phyloP scores from a whole-genome alignment of 208 protist genomes.

The Acanthamoeba healyi region DNA sequence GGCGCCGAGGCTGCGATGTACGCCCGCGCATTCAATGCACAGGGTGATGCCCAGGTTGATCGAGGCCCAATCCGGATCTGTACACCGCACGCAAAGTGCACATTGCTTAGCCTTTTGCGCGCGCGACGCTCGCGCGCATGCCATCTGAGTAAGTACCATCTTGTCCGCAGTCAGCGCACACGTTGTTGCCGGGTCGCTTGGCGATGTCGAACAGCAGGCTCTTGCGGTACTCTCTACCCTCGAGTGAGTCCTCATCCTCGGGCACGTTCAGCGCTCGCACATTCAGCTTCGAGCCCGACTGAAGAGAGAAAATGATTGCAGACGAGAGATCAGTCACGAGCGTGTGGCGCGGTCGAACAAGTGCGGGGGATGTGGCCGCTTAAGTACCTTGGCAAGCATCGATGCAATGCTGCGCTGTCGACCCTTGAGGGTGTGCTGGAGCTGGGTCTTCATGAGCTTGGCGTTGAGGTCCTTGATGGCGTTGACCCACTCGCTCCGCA shows the following conservation, averaged over 20 bases:
- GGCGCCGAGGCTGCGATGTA: conserved; percentile 86
- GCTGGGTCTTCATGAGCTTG: conserved; percentile 58
- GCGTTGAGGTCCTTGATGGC: conserved; percentile 56
- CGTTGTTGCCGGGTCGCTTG: conserved; percentile 47
- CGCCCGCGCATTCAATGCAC: conserved; percentile 88
- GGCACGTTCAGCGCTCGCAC: background rate
- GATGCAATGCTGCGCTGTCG: conserved; percentile 45
- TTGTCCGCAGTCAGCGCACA: conserved; percentile 58
- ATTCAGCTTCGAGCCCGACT: conserved; percentile 47
- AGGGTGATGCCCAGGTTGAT: conserved; percentile 89
- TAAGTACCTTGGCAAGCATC: conserved; percentile 44
- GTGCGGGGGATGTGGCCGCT: background rate
- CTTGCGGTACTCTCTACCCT: background rate
- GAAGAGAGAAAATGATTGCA: background rate
- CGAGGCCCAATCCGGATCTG: conserved; percentile 85
- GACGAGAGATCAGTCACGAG: background rate
- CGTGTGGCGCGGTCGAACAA: background rate
- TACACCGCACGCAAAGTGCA: background rate
- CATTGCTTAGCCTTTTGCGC: no score
- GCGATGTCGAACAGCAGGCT: conserved; percentile 6
- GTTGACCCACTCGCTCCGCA: conserved; percentile 24
- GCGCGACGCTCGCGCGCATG: no score
- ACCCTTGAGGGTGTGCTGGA: conserved; percentile 34
- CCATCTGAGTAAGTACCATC: no score
- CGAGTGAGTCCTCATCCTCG: conserved; percentile 26